These are phyloP conservation scores for Globisporangium parvum DNA, from an alignment of 352 stramenopile species.

Conservation along the genomic window DNA sequence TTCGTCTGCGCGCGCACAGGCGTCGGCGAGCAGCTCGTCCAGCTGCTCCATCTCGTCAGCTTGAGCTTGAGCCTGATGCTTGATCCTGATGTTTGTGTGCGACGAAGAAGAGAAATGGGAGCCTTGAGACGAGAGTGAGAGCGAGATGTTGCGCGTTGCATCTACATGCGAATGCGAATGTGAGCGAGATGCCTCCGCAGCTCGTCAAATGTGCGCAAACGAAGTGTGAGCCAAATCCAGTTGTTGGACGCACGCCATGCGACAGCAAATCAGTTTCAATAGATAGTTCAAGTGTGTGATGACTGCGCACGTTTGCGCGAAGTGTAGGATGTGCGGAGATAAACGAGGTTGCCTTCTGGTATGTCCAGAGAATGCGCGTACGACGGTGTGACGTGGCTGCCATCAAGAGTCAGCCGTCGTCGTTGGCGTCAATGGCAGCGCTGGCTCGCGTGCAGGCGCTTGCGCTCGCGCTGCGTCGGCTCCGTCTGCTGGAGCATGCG, in stretches of 20 bases:
- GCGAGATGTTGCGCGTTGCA: neutral
- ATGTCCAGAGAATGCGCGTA: neutral
- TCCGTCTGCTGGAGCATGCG: neutral
- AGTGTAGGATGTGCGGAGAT: neutral
- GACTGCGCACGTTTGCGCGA: neutral
- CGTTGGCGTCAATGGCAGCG: too few relatives aligned
- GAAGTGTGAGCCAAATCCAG: too few relatives aligned
- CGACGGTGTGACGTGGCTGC: neutral
- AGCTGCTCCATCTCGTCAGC: constrained; percentile 37
- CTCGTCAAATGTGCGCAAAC: too few relatives aligned
- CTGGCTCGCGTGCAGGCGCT: neutral
- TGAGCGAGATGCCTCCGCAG: neutral
- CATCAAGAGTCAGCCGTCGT: too few relatives aligned
- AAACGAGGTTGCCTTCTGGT: constrained; percentile 1
- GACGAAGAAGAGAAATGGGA: too few relatives aligned
- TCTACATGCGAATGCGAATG: neutral
- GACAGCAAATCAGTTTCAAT: neutral
- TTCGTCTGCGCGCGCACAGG: constrained; percentile 36
- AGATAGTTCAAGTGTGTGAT: too few relatives aligned
- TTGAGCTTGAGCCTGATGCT: neutral
- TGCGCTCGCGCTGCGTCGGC: neutral
- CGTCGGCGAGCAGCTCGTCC: constrained; percentile 48
- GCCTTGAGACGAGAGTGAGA: neutral
- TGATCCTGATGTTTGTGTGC: too few relatives aligned
- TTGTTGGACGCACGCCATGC: too few relatives aligned